Conservation (phyloP, 2,329 filamentous ascomycete species). For the Calonectria naviculata region DNA sequence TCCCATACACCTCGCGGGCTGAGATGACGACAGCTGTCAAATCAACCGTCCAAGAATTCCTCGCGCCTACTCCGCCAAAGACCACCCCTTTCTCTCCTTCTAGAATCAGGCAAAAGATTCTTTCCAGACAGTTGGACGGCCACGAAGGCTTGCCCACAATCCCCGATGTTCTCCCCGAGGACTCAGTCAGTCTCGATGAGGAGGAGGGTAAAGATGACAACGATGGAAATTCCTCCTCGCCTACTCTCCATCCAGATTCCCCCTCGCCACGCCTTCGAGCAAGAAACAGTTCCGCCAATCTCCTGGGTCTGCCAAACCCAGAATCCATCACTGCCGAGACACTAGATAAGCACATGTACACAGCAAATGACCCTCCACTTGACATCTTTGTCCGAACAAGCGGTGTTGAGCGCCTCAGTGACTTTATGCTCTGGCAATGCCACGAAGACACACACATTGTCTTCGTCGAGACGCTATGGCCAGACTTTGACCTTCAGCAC, state of each 20-base stretch:
- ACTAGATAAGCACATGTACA: slow-evolving; percentile 88
- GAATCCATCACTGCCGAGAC: slow-evolving; percentile 89
- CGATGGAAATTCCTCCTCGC: slow-evolving; percentile 69
- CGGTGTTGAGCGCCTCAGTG: slow-evolving; percentile 90
- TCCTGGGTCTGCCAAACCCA: slow-evolving; percentile 72
- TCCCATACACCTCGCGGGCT: slow-evolving; percentile 95
- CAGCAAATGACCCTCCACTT: slow-evolving; percentile 83
- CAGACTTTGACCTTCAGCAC: slow-evolving; percentile 93
- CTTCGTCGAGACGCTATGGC: slow-evolving; percentile 93
- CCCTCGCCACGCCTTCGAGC: slow-evolving; percentile 53
- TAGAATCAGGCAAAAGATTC: slow-evolving; percentile 87
- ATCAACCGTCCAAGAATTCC: slow-evolving; percentile 88
- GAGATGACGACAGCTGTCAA: slow-evolving; percentile 94
- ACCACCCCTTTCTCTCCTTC: slow-evolving; percentile 86
- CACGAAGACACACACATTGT: slow-evolving; percentile 93
- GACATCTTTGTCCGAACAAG: slow-evolving; percentile 94
- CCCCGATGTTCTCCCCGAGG: slow-evolving; percentile 59
- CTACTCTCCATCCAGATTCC: slow-evolving; percentile 67
- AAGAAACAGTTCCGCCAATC: slow-evolving; percentile 46
- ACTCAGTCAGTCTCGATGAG: slow-evolving; percentile 54
- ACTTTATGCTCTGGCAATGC: slow-evolving; percentile 99
- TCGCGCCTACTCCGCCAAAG: slow-evolving; percentile 73
- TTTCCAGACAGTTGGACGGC: slow-evolving; percentile 70
- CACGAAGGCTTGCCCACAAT: slow-evolving; percentile 61
- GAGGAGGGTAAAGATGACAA: slow-evolving; percentile 54